Evolutionary conservation across 352 stramenopile genomes (phyloP), one percentile per base, ranked within the genome.

Genomic region (Globisporangium abappressorium): DNA sequence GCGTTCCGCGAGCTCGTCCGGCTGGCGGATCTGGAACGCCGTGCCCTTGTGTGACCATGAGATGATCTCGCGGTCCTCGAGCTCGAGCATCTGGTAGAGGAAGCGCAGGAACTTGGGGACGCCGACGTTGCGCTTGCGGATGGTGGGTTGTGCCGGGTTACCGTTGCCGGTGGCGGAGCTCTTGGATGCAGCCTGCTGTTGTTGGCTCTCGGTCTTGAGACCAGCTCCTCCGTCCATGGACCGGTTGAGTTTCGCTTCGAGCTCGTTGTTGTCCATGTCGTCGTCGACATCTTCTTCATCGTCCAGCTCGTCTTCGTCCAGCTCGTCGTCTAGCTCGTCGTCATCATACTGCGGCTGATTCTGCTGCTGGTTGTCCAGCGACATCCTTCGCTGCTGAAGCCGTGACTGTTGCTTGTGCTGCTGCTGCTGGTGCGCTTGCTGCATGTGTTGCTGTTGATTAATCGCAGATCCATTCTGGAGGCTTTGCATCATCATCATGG

Each of bases 61-160:
- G 46, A 92, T 90, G 61, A 92, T 76, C 3, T 54, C 64, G 12
- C 71, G 69, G 64, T 89, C 80, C 64, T 92, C 84, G 12, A 76
- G 64, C 61, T 90, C 79, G n/a, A 92, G 71, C 20, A 91, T 91
- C 66, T 91, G 78, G 59, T 82, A 91, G 47, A 91, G 64, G 64
- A 86, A 91, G 0, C 83, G 69, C 22, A 91, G 66, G 46, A 91
- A 91, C 68, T 91, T 91, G 33, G 83, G 83, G 6, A 91, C 78
- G 2, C 80, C 80, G 24, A 89, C 82, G 43, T 89, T 91, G n/a
- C 80, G 80, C 15, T 79, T 75, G 56, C 79, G 74, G 56, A 86
- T 80, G 22, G 54, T 79, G 9, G 63, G 63, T 20, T 69, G 33
- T 6, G 15, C 41, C 2, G 24, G 18, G 24, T 53, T 43, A 20